These are phyloP conservation scores for Thalia dealbata DNA, from an alignment of 176 grass and related monocot genomes.

Conservation along the genomic window DNA sequence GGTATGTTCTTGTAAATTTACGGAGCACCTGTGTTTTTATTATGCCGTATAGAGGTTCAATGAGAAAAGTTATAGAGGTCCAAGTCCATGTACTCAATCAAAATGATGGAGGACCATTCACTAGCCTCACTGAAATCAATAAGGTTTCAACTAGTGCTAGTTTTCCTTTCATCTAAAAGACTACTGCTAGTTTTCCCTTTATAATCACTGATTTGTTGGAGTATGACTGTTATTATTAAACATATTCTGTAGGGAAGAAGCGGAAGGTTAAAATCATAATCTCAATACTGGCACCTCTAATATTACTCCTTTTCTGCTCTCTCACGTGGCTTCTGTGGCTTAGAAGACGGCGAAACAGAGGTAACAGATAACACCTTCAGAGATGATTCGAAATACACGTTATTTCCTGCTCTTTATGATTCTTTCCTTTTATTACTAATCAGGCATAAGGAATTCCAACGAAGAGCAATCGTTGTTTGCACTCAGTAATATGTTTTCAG, in stretches of 20 bases:
- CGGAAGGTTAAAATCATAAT: not conserved
- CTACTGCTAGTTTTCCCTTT: too few species aligned
- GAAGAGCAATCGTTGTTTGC: not conserved
- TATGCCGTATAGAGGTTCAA: too few species aligned
- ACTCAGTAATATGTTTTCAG: not conserved
- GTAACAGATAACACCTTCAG: not conserved
- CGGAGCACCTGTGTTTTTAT: too few species aligned
- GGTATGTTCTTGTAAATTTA: not conserved
- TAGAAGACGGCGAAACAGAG: constrained; percentile 20
- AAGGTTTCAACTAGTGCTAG: too few species aligned
- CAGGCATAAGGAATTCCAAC: not conserved
- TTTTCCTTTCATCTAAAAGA: too few species aligned
- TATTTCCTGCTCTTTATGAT: not conserved
- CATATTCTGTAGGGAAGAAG: not conserved
- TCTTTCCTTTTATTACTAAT: not conserved
- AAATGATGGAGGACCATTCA: too few species aligned
- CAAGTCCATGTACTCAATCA: too few species aligned
- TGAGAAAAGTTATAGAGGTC: too few species aligned
- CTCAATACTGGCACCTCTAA: not conserved
- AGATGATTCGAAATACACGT: not conserved
- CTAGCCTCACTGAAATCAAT: too few species aligned
- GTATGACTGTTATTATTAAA: not conserved
- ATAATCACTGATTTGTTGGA: not conserved
- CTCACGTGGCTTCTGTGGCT: constrained; percentile 19
- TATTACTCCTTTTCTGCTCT: constrained; percentile 21